Evolutionary conservation across 2,329 filamentous ascomycete genomes (phyloP), one percentile per base, ranked within the genome.

Genomic region (Meredithiella fracta): DNA sequence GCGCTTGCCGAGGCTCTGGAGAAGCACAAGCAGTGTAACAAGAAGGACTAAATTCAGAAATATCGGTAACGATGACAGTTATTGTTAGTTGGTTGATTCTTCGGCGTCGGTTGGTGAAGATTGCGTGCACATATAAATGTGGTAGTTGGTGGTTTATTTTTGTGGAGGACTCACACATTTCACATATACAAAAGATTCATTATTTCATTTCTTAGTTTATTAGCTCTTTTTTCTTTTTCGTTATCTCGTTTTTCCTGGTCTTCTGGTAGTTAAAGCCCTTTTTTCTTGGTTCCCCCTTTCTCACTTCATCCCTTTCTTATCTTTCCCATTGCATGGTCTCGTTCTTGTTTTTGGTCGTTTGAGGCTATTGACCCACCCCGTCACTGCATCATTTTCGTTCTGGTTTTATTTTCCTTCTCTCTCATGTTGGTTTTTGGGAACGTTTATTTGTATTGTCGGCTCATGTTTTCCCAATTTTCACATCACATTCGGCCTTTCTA

Each of bases 1-100:
- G 69, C 72, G 51, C 66, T 86, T 42, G 74, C 75, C 1, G 66
- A 66, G 15, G 69, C 68, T 1, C 60, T 80, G 63, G 76, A 80
- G 65, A 68, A 72, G 60, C 66, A 78, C 62, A 80, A 80, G 68
- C 66, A 68, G 57, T 71, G 74, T 58, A 79, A 80, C 62, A 79
- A 80, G 66, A 71, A 73, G 62, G 42, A 56, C 15, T 56, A 49
- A 53, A 49, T 17, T 7, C 25, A 7, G 15, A 26, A 15, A 23
- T 2, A 20, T 15, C 34, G 40, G 11, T 56, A 17, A 8, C n/a
- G 34, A 14, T 37, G 20, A 47, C 37, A 47, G 40, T 14, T 49
- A 25, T 15, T 54, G 22, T 6, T 47, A 17, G 15, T 1, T 34
- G 53, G 40, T 54, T 37, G 20, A 26, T 11, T 34, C 31, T 54